Evolutionary conservation across 1,284 basidiomycete genomes (phyloP), one percentile per base, ranked within the genome.

Genomic region (Ustilago curta): DNA sequence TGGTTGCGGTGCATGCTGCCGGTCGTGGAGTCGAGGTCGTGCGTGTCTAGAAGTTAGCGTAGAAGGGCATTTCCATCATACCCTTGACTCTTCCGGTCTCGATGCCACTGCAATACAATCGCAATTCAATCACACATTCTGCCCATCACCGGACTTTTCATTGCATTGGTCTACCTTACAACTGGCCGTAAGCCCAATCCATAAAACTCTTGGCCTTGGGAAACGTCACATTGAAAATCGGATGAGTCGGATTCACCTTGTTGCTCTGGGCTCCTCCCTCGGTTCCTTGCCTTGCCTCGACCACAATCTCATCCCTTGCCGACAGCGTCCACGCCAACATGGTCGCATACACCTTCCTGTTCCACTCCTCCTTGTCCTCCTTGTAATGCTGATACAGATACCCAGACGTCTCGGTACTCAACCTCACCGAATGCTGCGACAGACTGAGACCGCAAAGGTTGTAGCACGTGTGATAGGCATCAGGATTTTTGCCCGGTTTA

Each of bases 401-500:
- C 14, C n/a, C 49, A 4, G 48, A 52, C 19, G 65, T 72, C 16
- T 67, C 69, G 12, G 62, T 52, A 48, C 78, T 77, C n/a, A 65
- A 59, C 19, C 62, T 57, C 16, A 83, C 58, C 7, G 68, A 69
- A 55, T 84, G 81, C 61, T 84, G 81, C 2, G 76, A 63, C 9
- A 83, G 64, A 21, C 77, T 75, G 23, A 84, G 62, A 4, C 83
- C 83, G 16, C 72, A 69, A 8, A 84, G 74, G 55, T 84, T 84
- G 80, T 84, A 84, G 67, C 78, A 82, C n/a, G 83, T 84, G 52
- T 84, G 83, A 59, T 84, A 84, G 16, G 81, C 81, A 48, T 84
- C 83, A 2, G 83, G 73, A 44, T 84, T 92, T 91, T 97, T 97
- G 48, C 93, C 93, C 11, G 96, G 97, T 84, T 99, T 99, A 84